phyloP scores from a whole-genome alignment of 129 eudicot species.

The Flaveria bidentis region DNA sequence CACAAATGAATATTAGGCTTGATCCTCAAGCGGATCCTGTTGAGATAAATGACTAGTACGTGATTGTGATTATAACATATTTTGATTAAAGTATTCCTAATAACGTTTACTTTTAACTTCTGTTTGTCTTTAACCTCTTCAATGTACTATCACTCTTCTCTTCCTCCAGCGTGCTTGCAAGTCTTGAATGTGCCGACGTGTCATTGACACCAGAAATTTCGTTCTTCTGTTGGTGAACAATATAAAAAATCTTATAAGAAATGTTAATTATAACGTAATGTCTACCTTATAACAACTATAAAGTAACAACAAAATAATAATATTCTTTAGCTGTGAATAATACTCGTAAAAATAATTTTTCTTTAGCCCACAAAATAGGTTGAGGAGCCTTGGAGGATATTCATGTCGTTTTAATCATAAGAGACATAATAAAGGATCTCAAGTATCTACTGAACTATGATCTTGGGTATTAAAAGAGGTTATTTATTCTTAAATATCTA shows the following conservation, averaged over 20 bases:
- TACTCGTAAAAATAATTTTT: too few species aligned
- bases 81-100: neutral
- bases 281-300: too few species aligned
- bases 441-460: too few species aligned
- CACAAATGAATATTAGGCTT: neutral
- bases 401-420: too few species aligned
- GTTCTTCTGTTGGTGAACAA: slow-evolving; percentile 38
- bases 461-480: too few species aligned
- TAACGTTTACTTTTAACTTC: neutral
- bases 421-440: too few species aligned
- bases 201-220: slow-evolving; percentile 32
- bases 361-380: too few species aligned
- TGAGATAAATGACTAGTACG: neutral
- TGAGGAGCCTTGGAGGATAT: too few species aligned
- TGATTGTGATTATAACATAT: neutral
- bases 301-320: too few species aligned
- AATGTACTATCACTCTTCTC: neutral
- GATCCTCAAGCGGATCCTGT: slow-evolving; percentile 1
- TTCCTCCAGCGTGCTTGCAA: neutral
- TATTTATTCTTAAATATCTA: too few species aligned
- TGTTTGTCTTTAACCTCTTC: neutral
- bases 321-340: too few species aligned
- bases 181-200: neutral
- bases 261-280: neutral
- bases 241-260: neutral